Base-by-base conservation (phyloP, 2,329 filamentous ascomycete species). In the Beauveria rudraprayagi region DNA sequence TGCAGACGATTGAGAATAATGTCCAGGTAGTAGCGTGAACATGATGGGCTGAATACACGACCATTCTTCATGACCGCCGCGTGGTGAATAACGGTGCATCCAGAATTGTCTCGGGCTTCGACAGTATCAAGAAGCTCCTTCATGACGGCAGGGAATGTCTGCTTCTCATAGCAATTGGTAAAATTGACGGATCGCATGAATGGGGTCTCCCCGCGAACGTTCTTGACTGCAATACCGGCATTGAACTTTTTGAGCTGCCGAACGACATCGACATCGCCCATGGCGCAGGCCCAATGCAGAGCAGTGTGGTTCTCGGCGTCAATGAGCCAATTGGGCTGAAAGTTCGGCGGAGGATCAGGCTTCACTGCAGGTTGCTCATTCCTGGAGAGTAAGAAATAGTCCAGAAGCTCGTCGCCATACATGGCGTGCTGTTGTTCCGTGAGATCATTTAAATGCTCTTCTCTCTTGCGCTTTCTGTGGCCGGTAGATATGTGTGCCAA, bases 281-380 rank as follows among this genome's bases (percentile, higher is more conserved):
- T 99, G 26, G 94, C 91, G 58, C 91, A 92, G 19, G 92, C 94
- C 94, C 94, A 99, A 71, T 99, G 94, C 66, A 99, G 83, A 6
- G 93, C 92, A 2, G 92, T 96, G 70, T 97, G 92, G 10, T 88
- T 88, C 68, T 96, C 92, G 48, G 92, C 89, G 71, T 99, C 94
- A 64, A 99, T 97, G n/a, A 88, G 82, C 72, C 91, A 90, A 73
- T 99, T 89, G 6, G 95, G 87, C 70, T 96, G 88, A 68, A 96
- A 96, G 71, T 91, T 89, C 40, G 86, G 79, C 0, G 94, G 94
- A 3, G 93, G 92, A 63, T 91, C 85, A 1, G 92, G 92, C 59
- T 80, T 85, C 67, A 77, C 84, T 69, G 87, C 85, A 22, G 86
- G 84, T 62, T 89, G 87, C 73, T 92, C 88, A 64, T 90, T 89